phyloP scores from a whole-genome alignment of 768 basidiomycete genomes.

The Royoungia palumana region DNA sequence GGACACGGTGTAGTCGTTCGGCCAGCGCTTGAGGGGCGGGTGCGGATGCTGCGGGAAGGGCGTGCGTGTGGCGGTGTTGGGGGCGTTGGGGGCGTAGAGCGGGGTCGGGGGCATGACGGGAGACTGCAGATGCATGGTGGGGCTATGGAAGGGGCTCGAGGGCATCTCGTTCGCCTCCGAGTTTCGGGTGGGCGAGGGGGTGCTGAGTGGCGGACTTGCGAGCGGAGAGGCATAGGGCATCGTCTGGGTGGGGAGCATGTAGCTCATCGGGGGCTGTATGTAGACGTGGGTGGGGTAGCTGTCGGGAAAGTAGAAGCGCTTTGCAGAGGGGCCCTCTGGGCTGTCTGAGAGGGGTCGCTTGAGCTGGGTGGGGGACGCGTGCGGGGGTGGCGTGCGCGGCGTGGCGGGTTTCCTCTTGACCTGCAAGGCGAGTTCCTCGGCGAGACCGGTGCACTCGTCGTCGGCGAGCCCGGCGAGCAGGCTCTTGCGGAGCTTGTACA shows the following conservation, averaged over 20 bases:
- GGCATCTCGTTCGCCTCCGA: slow-evolving; percentile 16
- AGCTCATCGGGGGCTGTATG: slow-evolving; percentile 26
- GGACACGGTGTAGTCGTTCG: slow-evolving; percentile 69
- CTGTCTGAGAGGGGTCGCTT: slow-evolving; percentile 27
- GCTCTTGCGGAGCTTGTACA: slow-evolving; percentile 59
- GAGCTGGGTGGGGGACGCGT: slow-evolving; percentile 13
- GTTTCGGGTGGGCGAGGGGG: slow-evolving; percentile 12
- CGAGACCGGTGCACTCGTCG: slow-evolving; percentile 53
- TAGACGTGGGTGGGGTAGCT: slow-evolving; percentile 29
- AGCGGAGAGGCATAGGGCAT: slow-evolving; percentile 26
- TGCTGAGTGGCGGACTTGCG: slow-evolving; percentile 14
- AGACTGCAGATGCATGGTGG: slow-evolving; percentile 17
- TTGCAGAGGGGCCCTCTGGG: slow-evolving; percentile 25
- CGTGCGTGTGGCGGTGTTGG: slow-evolving; percentile 19
- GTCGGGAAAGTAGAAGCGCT: slow-evolving; percentile 28
- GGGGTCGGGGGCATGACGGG: slow-evolving; percentile 16
- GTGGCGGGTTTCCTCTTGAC: slow-evolving; percentile 17
- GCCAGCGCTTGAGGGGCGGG: slow-evolving; percentile 70
- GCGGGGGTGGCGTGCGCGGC: slow-evolving; percentile 2
- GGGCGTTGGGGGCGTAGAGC: slow-evolving; percentile 23
- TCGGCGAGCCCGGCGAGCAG: slow-evolving; percentile 57
- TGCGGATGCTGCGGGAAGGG: slow-evolving; percentile 53
- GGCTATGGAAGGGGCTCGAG: slow-evolving; percentile 15
- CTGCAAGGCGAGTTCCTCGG: slow-evolving; percentile 54
- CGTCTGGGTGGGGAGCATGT: slow-evolving; percentile 27